Base-by-base conservation (phyloP, 2,329 filamentous ascomycete species). In the Exophiala sp. region DNA sequence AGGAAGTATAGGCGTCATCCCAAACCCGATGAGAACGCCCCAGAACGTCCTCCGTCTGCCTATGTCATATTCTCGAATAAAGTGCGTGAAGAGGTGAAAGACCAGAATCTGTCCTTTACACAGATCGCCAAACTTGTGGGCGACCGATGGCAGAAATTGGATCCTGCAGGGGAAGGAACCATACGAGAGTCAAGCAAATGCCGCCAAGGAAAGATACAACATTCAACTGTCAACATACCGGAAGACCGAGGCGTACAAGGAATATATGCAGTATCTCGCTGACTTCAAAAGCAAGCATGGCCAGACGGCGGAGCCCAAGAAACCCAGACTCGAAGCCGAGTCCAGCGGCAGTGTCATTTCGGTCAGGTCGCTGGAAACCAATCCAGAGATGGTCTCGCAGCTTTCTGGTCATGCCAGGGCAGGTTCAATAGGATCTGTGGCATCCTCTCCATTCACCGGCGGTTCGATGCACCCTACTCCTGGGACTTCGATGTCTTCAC, bases 41-140 rank as follows among this genome's bases (percentile, higher is more conserved):
- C 87, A 1, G 86, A 90, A 62, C 76, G 86, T 19, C 85, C 87
- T 1, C 85, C 86, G 0, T 91, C 86, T 3, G 87, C 86, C 43
- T 91, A 91, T 68, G 87, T 91, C 10, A 78, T 91, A 13, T 93
- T 93, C 63, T 90, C 87, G 0, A 91, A 91, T 61, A 86, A 58
- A 34, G 53, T 88, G 68, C 80, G 87, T 60, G 87, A 91, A 60
- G 80, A 86, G 18, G 69, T 91, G 19, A 88, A 86, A 63, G 85
- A 82, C 2, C 81, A 85, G 51, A 86, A 85, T 41, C 69, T 91
- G 3, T 85, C 83, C 1, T 93, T 93, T 60, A 89, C 86, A 1
- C 86, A 90, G 62, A 89, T 91, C 56, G 86, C 86, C 9, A 90
- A 90, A 62, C 71, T 88, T 1, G 86, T 90, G 1, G 86, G 86